Evolutionary conservation across 1,284 basidiomycete species (phyloP).

Genomic region (Leccinum subfulvum): DNA sequence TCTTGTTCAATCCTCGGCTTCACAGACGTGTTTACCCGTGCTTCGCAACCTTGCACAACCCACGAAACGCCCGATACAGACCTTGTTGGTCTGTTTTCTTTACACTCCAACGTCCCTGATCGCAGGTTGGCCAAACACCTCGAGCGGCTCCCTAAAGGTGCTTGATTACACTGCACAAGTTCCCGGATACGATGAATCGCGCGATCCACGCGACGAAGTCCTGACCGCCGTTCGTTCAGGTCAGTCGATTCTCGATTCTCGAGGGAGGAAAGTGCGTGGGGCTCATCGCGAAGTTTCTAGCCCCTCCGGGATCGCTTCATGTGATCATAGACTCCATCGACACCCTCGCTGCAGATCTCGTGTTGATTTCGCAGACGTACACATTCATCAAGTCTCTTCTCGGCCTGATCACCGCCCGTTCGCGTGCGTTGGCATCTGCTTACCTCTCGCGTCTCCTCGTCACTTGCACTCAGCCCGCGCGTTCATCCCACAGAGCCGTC

Average conservation of each 20-base stretch:
- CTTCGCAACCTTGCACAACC: constrained; percentile 44
- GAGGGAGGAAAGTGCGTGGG: not conserved
- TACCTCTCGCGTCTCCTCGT: constrained; percentile 2
- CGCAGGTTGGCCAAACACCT: constrained; percentile 14
- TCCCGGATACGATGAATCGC: constrained; percentile 50
- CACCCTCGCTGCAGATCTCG: constrained; percentile 55
- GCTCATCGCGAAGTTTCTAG: constrained; percentile 27
- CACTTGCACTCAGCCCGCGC: constrained; percentile 5
- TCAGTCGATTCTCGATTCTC: constrained; percentile 23
- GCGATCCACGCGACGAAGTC: constrained; percentile 39
- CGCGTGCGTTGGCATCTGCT: constrained; percentile 38
- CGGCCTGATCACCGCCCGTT: constrained; percentile 41
- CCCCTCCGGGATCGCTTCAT: constrained; percentile 44
- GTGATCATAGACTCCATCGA: constrained; percentile 70
- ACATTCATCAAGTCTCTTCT: constrained; percentile 50
- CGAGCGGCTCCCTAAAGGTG: constrained; percentile 36
- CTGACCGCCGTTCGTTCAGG: constrained; percentile 47
- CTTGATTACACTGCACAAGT: constrained; percentile 55
- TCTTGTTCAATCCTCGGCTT: constrained; percentile 62
- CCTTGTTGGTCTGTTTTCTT: constrained; percentile 59
- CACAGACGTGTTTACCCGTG: constrained; percentile 62
- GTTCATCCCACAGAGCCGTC: constrained; percentile 47
- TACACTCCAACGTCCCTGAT: constrained; percentile 52
- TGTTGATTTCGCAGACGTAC: constrained; percentile 53
- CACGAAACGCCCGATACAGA: constrained; percentile 29